Evolutionary conservation across 2,329 filamentous ascomycete species (phyloP).

Genomic region (Alternaria solani): DNA sequence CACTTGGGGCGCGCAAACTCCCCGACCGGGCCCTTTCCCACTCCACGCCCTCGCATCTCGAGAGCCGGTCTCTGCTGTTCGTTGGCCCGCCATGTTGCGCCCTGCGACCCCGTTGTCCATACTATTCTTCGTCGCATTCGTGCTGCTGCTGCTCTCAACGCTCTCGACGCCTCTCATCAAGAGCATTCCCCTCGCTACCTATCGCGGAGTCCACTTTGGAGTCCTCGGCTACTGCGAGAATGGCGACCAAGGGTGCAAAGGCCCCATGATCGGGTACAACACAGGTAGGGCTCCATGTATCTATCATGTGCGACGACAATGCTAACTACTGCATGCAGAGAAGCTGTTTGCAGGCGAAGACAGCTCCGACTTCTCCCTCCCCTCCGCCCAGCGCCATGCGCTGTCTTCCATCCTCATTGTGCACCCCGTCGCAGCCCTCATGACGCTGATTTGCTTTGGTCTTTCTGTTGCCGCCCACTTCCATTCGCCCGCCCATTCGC

Average conservation of each 20-base stretch:
- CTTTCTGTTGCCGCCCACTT: slow-evolving; percentile 84
- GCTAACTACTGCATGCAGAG: slow-evolving; percentile 49
- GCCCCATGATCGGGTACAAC: slow-evolving; percentile 84
- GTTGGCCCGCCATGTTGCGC: slow-evolving; percentile 74
- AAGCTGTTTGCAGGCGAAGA: slow-evolving; percentile 57
- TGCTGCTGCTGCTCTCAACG: slow-evolving; percentile 81
- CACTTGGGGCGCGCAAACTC: slow-evolving; percentile 12
- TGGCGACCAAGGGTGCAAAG: slow-evolving; percentile 64
- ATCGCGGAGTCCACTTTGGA: slow-evolving; percentile 80
- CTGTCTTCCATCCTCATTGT: slow-evolving; percentile 92
- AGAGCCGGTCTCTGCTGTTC: slow-evolving; percentile 24
- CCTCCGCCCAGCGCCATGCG: slow-evolving; percentile 70
- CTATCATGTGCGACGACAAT: not conserved
- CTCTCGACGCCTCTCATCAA: slow-evolving; percentile 92
- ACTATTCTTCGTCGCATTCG: slow-evolving; percentile 85
- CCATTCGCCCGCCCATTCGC: slow-evolving; percentile 86
- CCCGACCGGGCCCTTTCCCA: slow-evolving; percentile 8
- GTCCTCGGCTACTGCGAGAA: slow-evolving; percentile 88
- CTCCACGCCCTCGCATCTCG: slow-evolving; percentile 19
- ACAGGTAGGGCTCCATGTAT: slow-evolving; percentile 67
- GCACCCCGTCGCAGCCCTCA: slow-evolving; percentile 86
- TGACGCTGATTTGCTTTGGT: slow-evolving; percentile 84
- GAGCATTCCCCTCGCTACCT: slow-evolving; percentile 82
- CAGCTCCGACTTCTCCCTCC: slow-evolving; percentile 65
- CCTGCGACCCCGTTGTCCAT: slow-evolving; percentile 91